phyloP scores from a whole-genome alignment of 176 grass and related monocot species.

The Carex kokanica region DNA sequence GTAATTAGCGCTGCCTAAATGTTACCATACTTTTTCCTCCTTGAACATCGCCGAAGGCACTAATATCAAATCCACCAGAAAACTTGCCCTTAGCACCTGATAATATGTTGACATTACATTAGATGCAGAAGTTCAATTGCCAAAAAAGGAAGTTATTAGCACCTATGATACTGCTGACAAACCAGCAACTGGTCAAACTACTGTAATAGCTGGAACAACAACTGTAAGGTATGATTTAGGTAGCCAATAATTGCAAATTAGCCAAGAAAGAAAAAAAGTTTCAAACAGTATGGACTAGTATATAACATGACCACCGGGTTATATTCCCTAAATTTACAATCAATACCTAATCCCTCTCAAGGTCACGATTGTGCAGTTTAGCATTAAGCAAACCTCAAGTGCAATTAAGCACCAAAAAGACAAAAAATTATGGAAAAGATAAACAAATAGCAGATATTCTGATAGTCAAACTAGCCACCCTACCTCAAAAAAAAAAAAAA shows the following conservation, averaged over 20 bases:
- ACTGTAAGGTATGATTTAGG: not conserved
- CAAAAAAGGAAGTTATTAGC: not conserved
- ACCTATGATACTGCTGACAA: not conserved
- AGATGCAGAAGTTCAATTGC: not conserved
- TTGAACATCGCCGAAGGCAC: conserved; percentile 58
- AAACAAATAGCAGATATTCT: not conserved
- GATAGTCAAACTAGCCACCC: not conserved
- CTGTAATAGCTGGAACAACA: not conserved
- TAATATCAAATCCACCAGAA: conserved; percentile 91
- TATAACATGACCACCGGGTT: not conserved
- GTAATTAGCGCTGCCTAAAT: not conserved
- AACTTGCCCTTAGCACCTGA: conserved; percentile 72
- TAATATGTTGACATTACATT: conserved; percentile 23
- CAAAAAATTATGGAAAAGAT: not conserved
- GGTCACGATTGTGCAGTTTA: not conserved
- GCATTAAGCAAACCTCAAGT: not conserved
- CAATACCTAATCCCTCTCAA: not conserved
- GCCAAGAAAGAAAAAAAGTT: not conserved
- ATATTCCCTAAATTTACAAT: not conserved
- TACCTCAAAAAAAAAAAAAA: no score
- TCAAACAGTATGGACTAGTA: not conserved
- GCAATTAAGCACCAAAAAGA: not conserved
- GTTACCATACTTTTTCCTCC: conserved; percentile 48
- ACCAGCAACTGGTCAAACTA: not conserved
- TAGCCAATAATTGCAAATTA: conserved; percentile 7